These are phyloP conservation scores for Fusarium sp. DNA, from an alignment of 2,329 filamentous ascomycete species.

Conservation along the genomic window DNA sequence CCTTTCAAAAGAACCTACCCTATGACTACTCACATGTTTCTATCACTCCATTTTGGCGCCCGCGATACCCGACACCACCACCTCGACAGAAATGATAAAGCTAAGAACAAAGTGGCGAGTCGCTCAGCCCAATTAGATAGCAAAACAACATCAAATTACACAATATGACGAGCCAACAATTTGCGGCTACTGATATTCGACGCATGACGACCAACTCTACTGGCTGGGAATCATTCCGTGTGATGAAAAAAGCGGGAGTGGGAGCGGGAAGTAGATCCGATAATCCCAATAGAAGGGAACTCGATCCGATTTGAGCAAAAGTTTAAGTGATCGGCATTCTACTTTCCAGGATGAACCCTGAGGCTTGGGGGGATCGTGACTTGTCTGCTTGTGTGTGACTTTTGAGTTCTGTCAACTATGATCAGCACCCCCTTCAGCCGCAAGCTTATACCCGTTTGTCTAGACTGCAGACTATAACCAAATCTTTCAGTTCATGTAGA, in stretches of 20 bases:
- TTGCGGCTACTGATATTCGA: background rate
- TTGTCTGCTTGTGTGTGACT: background rate
- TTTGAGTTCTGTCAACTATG: no score
- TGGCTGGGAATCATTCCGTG: slow-evolving; percentile 28
- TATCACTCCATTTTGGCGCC: no score
- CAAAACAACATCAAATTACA: no score
- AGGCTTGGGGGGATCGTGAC: background rate
- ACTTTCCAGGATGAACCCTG: no score
- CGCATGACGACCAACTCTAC: background rate
- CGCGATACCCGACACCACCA: no score
- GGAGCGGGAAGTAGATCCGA: slow-evolving; percentile 38
- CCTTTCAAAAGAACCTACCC: no score
- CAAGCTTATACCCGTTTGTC: no score
- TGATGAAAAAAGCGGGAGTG: slow-evolving; percentile 16
- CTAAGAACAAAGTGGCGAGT: no score
- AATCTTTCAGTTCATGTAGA: background rate
- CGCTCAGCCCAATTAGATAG: no score
- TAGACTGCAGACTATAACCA: background rate
- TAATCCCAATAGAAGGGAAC: slow-evolving; percentile 11
- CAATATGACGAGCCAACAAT: background rate
- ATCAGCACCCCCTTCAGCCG: no score
- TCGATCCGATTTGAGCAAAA: slow-evolving; percentile 32
- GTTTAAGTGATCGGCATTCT: slow-evolving; percentile 4
- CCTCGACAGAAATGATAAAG: background rate
- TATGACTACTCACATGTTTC: no score